phyloP scores from a whole-genome alignment of 345 rosid genomes.

The Microthlaspi erraticum region DNA sequence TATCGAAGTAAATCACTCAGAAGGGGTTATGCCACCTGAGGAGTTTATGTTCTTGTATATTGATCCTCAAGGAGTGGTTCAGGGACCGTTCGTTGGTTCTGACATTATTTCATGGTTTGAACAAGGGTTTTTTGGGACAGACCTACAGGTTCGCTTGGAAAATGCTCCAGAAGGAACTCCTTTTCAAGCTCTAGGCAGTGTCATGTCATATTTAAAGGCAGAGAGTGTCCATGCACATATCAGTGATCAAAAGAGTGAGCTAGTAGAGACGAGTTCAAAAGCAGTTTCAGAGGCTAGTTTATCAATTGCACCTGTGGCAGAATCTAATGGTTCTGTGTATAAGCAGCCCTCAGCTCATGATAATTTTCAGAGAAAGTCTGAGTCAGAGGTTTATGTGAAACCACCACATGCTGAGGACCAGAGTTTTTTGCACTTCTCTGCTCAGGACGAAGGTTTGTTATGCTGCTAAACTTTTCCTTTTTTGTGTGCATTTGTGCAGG shows the following conservation, averaged over 20 bases:
- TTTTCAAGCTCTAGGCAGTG: constrained; percentile 67
- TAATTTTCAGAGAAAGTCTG: constrained; percentile 49
- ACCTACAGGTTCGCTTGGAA: constrained; percentile 75
- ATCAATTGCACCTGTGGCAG: too few species aligned
- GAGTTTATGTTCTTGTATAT: constrained; percentile 73
- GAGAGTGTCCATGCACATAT: constrained; percentile 35
- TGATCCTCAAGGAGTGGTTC: constrained; percentile 85
- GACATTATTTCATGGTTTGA: constrained; percentile 88
- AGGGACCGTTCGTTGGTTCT: constrained; percentile 84
- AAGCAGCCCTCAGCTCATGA: constrained; percentile 45
- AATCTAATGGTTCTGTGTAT: too few species aligned
- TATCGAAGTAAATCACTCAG: constrained; percentile 32
- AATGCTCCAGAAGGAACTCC: constrained; percentile 78
- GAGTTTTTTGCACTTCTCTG: constrained; percentile 43
- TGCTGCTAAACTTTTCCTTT: constrained; percentile 20
- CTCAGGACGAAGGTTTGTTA: constrained; percentile 59
- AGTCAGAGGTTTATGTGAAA: constrained; percentile 51
- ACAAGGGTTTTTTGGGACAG: constrained; percentile 90
- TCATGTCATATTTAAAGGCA: constrained; percentile 66
- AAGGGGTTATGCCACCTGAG: constrained; percentile 51
- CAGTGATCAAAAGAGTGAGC: constrained; percentile 40
- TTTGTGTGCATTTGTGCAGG: background rate
- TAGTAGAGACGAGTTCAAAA: constrained; percentile 49
- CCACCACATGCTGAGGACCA: constrained; percentile 41
- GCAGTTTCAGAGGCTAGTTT: constrained; percentile 51